Base-by-base conservation (phyloP, 257 asterid species). In the Buddleja alternifolia region DNA sequence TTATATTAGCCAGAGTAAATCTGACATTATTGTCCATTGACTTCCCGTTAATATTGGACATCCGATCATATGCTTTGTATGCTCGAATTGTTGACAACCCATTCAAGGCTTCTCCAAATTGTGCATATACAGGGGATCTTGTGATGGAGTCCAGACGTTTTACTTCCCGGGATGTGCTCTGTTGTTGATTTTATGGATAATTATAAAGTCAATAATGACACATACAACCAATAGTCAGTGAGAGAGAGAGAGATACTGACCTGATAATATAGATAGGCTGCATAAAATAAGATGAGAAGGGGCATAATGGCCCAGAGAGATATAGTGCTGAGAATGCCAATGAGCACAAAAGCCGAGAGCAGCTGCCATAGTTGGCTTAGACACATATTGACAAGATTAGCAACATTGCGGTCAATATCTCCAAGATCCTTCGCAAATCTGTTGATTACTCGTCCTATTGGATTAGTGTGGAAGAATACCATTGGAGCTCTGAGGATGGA, bases 401-500 rank as follows among this genome's bases (percentile, higher is more conserved):
- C 87, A 51, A 88, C 93, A 45, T 86, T 84, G 32, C 96, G 85
- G 71, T 88, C 96, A 60, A 88, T 76, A 60, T 88, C 96, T 19
- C 96, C 89, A 46, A 88, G 83, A 67, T 86, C 90, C 80, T 85
- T 82, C 1, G 92, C 79, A 36, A 88, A 90, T 83, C 97, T 69
- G 79, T 90, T 90, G 74, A 90, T 88, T 40, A 90, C 81, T 32
- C 97, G 85, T 41, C 97, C 97, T 48, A 78, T 75, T 7, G 97
- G 97, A 71, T 88, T 90, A 37, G 97, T 90, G 29, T 90, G 96
- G 83, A 90, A 90, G 82, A 90, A 90, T 15, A 83, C 83, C 97
- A 90, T 90, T 54, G 97, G 94, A 75, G 96, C 96, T 80, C 86
- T 80, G 65, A 90, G 83, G 61, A 88, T 78, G 67, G 94, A 73